phyloP scores from a whole-genome alignment of 2,329 filamentous ascomycete genomes.

The Knufia petricola region DNA sequence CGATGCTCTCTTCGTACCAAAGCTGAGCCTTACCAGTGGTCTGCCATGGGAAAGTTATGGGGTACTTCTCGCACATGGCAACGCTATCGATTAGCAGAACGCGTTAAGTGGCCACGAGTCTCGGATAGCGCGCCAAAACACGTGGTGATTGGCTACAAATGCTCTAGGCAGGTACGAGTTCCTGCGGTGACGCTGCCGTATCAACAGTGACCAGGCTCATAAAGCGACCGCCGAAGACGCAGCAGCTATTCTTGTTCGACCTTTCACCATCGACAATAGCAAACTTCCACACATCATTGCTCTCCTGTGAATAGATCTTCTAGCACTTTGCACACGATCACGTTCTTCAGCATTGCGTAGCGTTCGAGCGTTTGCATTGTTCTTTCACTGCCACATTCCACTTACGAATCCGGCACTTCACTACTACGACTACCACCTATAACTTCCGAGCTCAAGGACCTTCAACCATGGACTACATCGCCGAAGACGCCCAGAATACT shows the following conservation, averaged over 20 bases:
- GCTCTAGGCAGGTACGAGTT: not conserved
- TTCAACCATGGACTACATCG: not conserved
- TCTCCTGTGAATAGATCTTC: not conserved
- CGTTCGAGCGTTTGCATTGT: not conserved
- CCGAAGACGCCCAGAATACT: slow-evolving; percentile 44
- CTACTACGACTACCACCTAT: not conserved
- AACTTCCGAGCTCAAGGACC: not conserved
- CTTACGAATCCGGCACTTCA: not conserved
- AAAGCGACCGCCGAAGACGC: not conserved
- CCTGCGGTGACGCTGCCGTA: slow-evolving; percentile 1
- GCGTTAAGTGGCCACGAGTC: not conserved
- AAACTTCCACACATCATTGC: slow-evolving; percentile 1
- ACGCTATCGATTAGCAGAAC: slow-evolving; percentile 2
- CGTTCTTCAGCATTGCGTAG: not conserved
- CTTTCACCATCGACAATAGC: not conserved
- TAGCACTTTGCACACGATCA: not conserved
- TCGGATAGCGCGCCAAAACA: not conserved
- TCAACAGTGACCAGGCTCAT: not conserved
- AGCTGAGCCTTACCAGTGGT: not conserved
- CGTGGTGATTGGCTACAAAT: not conserved
- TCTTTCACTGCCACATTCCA: slow-evolving; percentile 1
- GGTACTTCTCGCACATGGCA: not conserved
- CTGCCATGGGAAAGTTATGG: not conserved
- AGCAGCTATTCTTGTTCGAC: not conserved
- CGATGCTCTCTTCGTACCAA: no score